Evolutionary conservation across 495 filamentous ascomycete species (phyloP).

Genomic region (Penicillium psychrofluorescens): DNA sequence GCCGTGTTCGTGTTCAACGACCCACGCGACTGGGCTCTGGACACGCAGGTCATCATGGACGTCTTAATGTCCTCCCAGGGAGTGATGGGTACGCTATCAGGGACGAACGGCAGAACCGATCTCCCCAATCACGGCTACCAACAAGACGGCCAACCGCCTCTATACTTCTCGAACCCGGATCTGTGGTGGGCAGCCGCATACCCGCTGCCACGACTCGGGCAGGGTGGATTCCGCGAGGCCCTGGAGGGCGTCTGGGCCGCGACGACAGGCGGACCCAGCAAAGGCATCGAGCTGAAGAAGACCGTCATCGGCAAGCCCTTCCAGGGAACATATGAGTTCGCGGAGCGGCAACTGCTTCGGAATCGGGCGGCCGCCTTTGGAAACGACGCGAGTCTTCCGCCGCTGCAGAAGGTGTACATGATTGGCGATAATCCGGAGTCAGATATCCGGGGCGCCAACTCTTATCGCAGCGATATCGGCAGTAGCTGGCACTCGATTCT

Average conservation of each 20-base stretch:
- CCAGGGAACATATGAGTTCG: conserved; percentile 70
- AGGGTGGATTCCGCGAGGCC: conserved; percentile 83
- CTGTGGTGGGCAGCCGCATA: conserved; percentile 79
- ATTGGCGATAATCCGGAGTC: conserved; percentile 94
- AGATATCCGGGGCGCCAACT: conserved; percentile 87
- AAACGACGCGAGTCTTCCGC: conserved; percentile 20
- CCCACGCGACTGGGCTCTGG: conserved; percentile 89
- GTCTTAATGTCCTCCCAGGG: conserved; percentile 68
- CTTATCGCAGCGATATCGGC: conserved; percentile 53
- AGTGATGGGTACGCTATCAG: conserved; percentile 67
- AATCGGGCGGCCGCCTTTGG: conserved; percentile 47
- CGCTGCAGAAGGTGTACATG: conserved; percentile 76
- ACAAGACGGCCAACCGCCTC: conserved; percentile 65
- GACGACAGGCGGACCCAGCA: conserved; percentile 52
- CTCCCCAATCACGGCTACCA: conserved; percentile 71
- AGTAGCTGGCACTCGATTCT: conserved; percentile 75
- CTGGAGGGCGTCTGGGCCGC: conserved; percentile 71
- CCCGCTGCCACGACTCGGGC: conserved; percentile 82
- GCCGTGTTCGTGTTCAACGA: conserved; percentile 88
- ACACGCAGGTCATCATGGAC: conserved; percentile 74
- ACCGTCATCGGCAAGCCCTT: conserved; percentile 81
- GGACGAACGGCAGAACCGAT: conserved; percentile 42
- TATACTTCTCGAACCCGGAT: conserved; percentile 90
- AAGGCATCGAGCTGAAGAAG: conserved; percentile 52
- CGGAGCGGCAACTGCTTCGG: conserved; percentile 60